Evolutionary conservation across 768 basidiomycete species (phyloP), one percentile per base, ranked within the genome.

Genomic region (Brasilioporus rufonigricans): DNA sequence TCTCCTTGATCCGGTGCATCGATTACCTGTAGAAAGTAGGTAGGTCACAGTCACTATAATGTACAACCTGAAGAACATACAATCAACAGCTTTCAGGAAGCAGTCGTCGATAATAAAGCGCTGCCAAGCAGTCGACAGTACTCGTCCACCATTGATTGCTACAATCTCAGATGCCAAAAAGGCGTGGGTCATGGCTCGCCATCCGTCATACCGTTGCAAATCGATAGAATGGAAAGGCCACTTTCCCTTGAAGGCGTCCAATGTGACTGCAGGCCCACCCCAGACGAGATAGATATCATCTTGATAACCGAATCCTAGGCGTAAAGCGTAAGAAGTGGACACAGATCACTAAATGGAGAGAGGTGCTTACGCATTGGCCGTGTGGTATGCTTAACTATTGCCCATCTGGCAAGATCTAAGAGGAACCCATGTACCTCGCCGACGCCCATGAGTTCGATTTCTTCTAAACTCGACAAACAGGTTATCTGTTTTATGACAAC

Each of bases 361-460:
- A 29, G 1, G 31, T 24, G 39, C 54, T 24, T 32, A 52, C 53
- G 31, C 29, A 16, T 21, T 6, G 40, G 24, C 35, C 41, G 54
- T 38, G 39, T 23, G 21, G 44, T 53, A 43, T 23, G 29, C 12
- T 44, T 50, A 11, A n/a, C 44, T 49, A 48, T 24, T 9, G 64
- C 62, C 38, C 56, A 63, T 44, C 41, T 60, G 16, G 61, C 58
- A 40, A 63, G 54, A 54, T 56, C 52, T 19, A 52, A 38, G 35
- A 64, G 52, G 50, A 69, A 72, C 4, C 47, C 19, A 27, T 59
- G 55, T n/a, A 59, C 50, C 33, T 61, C 52, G 13, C 58, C 33
- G 8, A 71, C 50, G 16, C 67, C 65, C 18, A 59, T 44, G 18
- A 68, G 52, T 45, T 68, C 65, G 7, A 29, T 32, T 12, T 61